Evolutionary conservation across 2,329 filamentous ascomycete genomes (phyloP).

Genomic region (Aspergillus fumigatiaffinis): DNA sequence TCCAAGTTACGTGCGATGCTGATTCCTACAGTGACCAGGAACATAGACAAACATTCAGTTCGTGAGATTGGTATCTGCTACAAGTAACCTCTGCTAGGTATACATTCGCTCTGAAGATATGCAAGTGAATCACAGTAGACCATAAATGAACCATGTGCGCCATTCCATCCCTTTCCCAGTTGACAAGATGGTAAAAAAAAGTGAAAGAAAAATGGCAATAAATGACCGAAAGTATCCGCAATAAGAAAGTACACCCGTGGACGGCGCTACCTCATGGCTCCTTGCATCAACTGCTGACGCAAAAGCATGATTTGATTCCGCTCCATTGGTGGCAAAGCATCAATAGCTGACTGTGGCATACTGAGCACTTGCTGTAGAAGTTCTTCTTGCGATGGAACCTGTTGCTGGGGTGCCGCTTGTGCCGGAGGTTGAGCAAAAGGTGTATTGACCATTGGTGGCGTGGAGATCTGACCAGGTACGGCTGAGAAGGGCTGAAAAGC

Average conservation of each 20-base stretch:
- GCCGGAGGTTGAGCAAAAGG: slow-evolving; percentile 44
- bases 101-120: slow-evolving; percentile 6
- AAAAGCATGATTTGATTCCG: slow-evolving; percentile 75
- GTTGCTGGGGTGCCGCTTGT: slow-evolving; percentile 39
- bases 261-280: slow-evolving; percentile 30
- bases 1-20: background rate
- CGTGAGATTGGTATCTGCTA: background rate
- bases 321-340: slow-evolving; percentile 70
- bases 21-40: background rate
- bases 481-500: slow-evolving; percentile 35
- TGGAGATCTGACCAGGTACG: slow-evolving; percentile 46
- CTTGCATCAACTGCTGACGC: slow-evolving; percentile 58
- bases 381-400: slow-evolving; percentile 60
- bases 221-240: background rate
- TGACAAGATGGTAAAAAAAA: background rate
- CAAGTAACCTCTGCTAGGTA: slow-evolving; percentile 3
- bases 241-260: background rate
- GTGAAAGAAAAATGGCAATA: background rate
- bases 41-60: background rate
- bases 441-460: slow-evolving; percentile 47
- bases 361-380: slow-evolving; percentile 77
- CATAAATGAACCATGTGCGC: background rate
- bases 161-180: slow-evolving; percentile 1
- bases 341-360: slow-evolving; percentile 75
- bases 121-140: background rate